A percentile compares a stretch with the other conserved stretches of the same genome.
Conservation (phyloP, 106 monocot species). For the Platanthera guangdongensis region DNA sequence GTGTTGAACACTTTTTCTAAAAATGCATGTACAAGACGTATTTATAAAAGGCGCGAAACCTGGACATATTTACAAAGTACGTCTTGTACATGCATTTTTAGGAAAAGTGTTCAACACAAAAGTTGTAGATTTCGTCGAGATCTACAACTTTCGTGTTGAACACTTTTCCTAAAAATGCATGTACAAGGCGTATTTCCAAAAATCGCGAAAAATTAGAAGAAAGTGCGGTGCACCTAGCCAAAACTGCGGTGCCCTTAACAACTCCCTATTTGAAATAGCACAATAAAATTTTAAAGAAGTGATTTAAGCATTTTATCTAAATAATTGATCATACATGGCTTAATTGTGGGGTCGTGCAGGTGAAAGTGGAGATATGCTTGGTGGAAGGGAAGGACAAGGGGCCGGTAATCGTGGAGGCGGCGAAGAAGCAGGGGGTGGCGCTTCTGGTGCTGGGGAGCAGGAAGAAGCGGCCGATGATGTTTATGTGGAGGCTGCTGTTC, state of each 20-base stretch:
- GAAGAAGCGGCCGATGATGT: constrained; percentile 19
- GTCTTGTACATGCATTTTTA: no score
- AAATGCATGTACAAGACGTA: no score
- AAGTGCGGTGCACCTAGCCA: not conserved
- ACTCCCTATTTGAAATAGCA: no score
- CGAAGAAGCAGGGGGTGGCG: constrained; percentile 22
- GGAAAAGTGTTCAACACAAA: no score
- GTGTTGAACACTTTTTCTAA: no score
- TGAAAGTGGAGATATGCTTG: constrained; percentile 30
- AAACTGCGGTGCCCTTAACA: no score
- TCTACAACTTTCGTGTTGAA: no score
- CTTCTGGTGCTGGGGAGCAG: constrained; percentile 35
- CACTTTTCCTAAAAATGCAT: not conserved
- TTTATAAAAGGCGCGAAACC: no score
- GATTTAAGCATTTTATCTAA: no score
- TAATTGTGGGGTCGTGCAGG: constrained; percentile 7
- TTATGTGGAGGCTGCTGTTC: constrained; percentile 29
- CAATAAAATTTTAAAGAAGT: no score
- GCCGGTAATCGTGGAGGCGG: constrained; percentile 36
- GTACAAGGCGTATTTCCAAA: not conserved
- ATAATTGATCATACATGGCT: not conserved
- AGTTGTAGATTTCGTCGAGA: not conserved
- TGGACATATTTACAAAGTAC: no score
- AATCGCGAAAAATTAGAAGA: no score
- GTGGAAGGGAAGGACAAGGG: constrained; percentile 39